These are phyloP conservation scores for Lonicera japonica DNA, from an alignment of 129 eudicot species.

Conservation along the genomic window DNA sequence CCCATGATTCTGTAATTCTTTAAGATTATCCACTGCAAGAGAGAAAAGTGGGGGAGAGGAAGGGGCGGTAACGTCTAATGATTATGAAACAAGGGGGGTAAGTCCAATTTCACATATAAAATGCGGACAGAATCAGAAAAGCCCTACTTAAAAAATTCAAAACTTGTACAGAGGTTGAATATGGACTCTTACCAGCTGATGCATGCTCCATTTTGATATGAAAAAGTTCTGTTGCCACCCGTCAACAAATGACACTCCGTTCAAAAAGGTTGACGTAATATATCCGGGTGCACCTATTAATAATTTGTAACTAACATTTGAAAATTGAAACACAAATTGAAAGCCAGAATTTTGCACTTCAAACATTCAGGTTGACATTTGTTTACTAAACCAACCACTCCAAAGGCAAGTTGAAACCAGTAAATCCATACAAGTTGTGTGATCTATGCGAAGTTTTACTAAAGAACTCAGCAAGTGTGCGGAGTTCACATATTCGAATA, in stretches of 20 bases:
- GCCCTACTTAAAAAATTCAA: neutral
- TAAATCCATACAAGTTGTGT: neutral
- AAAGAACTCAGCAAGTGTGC: neutral
- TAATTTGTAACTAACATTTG: neutral
- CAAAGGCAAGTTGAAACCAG: neutral
- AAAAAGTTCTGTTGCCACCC: conserved; percentile 94
- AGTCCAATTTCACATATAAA: too few relatives aligned
- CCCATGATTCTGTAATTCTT: too few relatives aligned
- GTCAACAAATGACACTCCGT: conserved; percentile 81
- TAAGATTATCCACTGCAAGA: too few relatives aligned
- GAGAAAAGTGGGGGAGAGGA: too few relatives aligned
- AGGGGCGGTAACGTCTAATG: too few relatives aligned
- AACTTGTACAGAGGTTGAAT: neutral
- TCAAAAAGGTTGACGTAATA: conserved; percentile 71
- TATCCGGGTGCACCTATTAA: conserved; percentile 98
- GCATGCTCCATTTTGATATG: conserved; percentile 98
- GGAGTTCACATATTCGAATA: neutral
- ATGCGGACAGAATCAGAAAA: too few relatives aligned
- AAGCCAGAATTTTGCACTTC: neutral
- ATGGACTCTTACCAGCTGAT: conserved; percentile 68
- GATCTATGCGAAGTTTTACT: too few relatives aligned
- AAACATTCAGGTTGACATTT: neutral
- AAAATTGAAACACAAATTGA: neutral
- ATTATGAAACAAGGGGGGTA: too few relatives aligned
- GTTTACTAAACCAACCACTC: neutral